Conservation (phyloP, 1,284 basidiomycete species). For the Ganoderma lingzhi region DNA sequence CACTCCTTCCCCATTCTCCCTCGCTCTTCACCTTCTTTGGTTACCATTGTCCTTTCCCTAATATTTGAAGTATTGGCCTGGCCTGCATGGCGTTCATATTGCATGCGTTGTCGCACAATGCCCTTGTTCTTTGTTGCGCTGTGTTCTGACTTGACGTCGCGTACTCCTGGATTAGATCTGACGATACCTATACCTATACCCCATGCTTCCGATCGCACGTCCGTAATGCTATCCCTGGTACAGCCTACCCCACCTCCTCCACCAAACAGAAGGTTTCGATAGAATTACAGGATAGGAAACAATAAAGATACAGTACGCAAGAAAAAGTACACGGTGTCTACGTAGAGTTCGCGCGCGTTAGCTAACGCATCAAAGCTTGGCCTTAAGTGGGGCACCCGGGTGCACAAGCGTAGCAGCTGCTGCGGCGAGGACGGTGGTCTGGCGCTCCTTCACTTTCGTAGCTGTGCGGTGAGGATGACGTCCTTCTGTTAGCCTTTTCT, state of each 20-base stretch:
- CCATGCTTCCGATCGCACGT: background rate
- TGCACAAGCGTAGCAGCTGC: constrained; percentile 78
- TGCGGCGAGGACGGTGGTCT: constrained; percentile 70
- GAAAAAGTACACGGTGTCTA: constrained; percentile 7
- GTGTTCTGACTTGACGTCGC: background rate
- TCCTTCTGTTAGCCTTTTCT: constrained; percentile 13
- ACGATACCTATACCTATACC: background rate
- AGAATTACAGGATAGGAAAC: constrained; percentile 6
- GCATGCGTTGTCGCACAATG: background rate
- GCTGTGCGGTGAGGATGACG: constrained; percentile 47
- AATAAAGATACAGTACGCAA: constrained; percentile 10
- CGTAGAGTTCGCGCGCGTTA: background rate
- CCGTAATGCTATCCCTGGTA: constrained; percentile 3
- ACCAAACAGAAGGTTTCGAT: background rate
- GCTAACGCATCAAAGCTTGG: constrained; percentile 62
- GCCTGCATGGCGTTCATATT: background rate
- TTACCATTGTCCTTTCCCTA: background rate
- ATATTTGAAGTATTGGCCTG: background rate
- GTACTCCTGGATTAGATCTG: background rate
- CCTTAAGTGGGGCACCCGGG: constrained; percentile 48
- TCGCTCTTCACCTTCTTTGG: background rate
- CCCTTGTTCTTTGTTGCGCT: background rate
- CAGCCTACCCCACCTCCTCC: background rate
- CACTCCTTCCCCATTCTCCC: background rate
- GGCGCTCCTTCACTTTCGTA: constrained; percentile 84